Evolutionary conservation across 2,329 filamentous ascomycete genomes (phyloP).

Genomic region (Dryadomyces quercivorus): DNA sequence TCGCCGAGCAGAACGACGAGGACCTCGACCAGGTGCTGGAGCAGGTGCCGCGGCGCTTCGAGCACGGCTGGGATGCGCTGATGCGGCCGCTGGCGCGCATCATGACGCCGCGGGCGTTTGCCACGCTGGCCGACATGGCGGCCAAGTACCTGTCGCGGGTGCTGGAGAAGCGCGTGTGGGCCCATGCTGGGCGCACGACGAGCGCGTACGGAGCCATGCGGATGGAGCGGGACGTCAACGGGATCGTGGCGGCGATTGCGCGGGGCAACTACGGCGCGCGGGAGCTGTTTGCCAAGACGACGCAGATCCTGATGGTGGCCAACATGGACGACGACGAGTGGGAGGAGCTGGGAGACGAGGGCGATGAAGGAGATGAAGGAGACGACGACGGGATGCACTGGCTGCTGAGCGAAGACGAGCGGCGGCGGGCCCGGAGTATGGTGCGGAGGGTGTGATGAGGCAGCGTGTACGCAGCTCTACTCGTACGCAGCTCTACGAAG

Average conservation of each 20-base stretch:
- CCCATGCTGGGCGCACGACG: constrained; percentile 66
- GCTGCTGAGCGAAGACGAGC: constrained; percentile 63
- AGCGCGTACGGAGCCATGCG: constrained; percentile 71
- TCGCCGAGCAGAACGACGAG: constrained; percentile 38
- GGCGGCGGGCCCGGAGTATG: constrained; percentile 57
- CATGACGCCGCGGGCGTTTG: constrained; percentile 66
- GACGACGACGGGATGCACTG: constrained; percentile 43
- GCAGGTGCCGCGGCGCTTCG: constrained; percentile 66
- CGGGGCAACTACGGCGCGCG: constrained; percentile 64
- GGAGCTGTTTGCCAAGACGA: constrained; percentile 63
- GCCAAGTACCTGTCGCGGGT: constrained; percentile 63
- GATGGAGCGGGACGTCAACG: constrained; percentile 73
- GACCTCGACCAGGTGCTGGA: constrained; percentile 41
- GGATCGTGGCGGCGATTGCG: constrained; percentile 56
- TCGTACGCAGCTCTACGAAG: too few species aligned
- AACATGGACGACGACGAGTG: constrained; percentile 96
- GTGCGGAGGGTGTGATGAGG: constrained; percentile 24
- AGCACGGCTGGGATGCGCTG: constrained; percentile 72
- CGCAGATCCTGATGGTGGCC: constrained; percentile 73
- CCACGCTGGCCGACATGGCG: constrained; percentile 61
- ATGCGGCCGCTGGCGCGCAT: constrained; percentile 76
- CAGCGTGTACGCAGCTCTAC: too few species aligned
- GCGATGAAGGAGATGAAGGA: constrained; percentile 16
- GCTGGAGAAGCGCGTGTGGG: constrained; percentile 80
- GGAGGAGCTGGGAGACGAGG: constrained; percentile 50